Base-by-base conservation (phyloP, 129 eudicot species). In the Flaveria robusta region DNA sequence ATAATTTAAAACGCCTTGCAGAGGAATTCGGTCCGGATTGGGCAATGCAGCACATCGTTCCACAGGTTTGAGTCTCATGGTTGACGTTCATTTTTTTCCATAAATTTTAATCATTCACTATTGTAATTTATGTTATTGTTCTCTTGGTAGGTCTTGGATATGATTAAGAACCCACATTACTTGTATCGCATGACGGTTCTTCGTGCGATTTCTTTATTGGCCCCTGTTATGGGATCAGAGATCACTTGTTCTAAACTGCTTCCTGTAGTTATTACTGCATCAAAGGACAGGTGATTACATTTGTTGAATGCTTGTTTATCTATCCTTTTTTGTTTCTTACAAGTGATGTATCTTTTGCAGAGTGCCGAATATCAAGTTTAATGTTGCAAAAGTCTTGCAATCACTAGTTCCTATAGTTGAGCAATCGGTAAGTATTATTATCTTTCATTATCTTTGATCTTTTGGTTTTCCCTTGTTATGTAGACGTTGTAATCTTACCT, bases 1-100 rank as follows among this genome's bases (percentile, higher is more conserved):
- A 89, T 86, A 95, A 95, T 83, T 51, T 95, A 72, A 95, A 95
- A 72, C 99, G 99, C 22, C 90, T 95, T 72, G 99, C 99, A 8
- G 99, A 95, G 82, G 99, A 95, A 82, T 95, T 95, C 41, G 97
- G 99, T 65, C 96, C 99, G 14, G 99, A 95, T 71, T 95, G 99
- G 99, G 94, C 99, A 49, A 95, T 95, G 97, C 94, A 95, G 88
- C 99, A 95, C 77, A 95, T 95, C 13, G 83, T 95, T 69, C 99
- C 99, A 50, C 97, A 95, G 99, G 99, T 94, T 76, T 55, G 81
- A 55, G 51, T 70, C 41, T 59, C 41, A 75, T 69, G 19, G 37
- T 51, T 11, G 43, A 37, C 11, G 29, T 63, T 22, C n/a, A 51
- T n/a, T n/a, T 49, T 75, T 31, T 10, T 45, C 4, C 47, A 2